Percentiles rank a stretch among this genome's conserved stretches.
phyloP scores from a whole-genome alignment of 345 rosid species.

The Cardamine chenopodiifolia region DNA sequence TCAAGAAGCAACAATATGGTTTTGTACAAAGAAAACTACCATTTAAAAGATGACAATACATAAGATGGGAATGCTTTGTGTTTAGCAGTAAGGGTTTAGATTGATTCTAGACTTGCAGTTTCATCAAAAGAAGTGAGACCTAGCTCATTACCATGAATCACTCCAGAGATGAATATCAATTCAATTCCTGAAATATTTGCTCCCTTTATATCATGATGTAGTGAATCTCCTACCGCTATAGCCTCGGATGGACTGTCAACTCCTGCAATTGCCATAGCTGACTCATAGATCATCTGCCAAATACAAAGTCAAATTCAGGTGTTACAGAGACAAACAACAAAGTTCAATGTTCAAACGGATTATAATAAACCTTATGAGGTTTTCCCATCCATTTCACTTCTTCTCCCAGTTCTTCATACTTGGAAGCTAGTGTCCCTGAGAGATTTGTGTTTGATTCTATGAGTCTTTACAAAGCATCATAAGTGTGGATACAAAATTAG shows the following conservation, averaged over 20 bases:
- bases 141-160: slow-evolving; percentile 81
- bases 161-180: slow-evolving; percentile 70
- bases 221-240: slow-evolving; percentile 87
- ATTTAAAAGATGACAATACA: slow-evolving; percentile 69
- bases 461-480: not conserved
- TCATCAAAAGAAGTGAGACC: slow-evolving; percentile 66
- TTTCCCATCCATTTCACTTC: slow-evolving; percentile 98
- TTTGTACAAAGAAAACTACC: slow-evolving; percentile 48
- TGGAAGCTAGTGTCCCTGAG: slow-evolving; percentile 76
- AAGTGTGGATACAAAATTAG: not conserved
- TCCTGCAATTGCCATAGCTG: slow-evolving; percentile 75
- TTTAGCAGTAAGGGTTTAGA: slow-evolving; percentile 61
- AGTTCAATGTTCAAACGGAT: not conserved
- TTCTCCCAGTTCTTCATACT: slow-evolving; percentile 87
- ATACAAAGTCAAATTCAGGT: not conserved
- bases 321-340: not conserved
- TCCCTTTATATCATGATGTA: slow-evolving; percentile 89
- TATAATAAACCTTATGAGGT: slow-evolving; percentile 70
- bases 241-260: slow-evolving; percentile 53
- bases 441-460: not conserved
- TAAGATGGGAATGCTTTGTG: slow-evolving; percentile 66
- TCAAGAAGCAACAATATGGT: slow-evolving; percentile 11
- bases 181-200: slow-evolving; percentile 83
- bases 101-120: slow-evolving; percentile 58
- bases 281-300: slow-evolving; percentile 74